Base-by-base conservation (phyloP, 2,329 filamentous ascomycete genomes). In the Teratosphaeria nubilosa region DNA sequence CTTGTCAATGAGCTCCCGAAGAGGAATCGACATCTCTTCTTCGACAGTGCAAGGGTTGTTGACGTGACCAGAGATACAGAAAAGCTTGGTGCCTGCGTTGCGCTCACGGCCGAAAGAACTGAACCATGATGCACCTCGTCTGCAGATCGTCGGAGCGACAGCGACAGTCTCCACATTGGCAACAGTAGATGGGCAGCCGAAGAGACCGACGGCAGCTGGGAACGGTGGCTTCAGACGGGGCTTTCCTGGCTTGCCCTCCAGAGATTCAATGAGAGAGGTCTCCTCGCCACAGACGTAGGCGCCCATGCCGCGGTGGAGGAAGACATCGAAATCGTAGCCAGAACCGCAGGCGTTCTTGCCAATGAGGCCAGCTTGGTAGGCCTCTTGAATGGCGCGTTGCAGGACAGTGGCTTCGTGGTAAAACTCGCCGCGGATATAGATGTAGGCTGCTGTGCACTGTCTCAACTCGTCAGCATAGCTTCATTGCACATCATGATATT, bases 371-470 rank as follows among this genome's bases (percentile, higher is more conserved):
- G 88, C 92, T 71, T 88, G 84, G 77, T 99, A 99, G 60, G 94
- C 94, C 77, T 99, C 94, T 77, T 99, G 92, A 73, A 99, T 99
- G 63, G 94, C 94, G 64, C 86, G 84, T 78, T 99, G 92, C 58
- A 99, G 82, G 25, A 97, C 86, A 52, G 90, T 89, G 16, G 94
- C 94, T 77, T 99, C 94, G 72, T 96, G 85, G 74, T 96, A 90
- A 76, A 99, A 99, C 77, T 99, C 94, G 73, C 94, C 94, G 74
- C 94, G 91, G 70, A 99, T 99, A 77, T 99, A 99, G 74, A 99
- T 99, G 79, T 99, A 99, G 66, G 94, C 94, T 60, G 94, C 94
- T 53, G 90, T 94, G 72, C 91, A 94, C 69, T 71, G 54, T 51
- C 31, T 9, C 14, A 31, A 20, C 5, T 27, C 51, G n/a, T 56